Base-by-base conservation (phyloP, 1,284 basidiomycete genomes). In the Moniliella sp. region DNA sequence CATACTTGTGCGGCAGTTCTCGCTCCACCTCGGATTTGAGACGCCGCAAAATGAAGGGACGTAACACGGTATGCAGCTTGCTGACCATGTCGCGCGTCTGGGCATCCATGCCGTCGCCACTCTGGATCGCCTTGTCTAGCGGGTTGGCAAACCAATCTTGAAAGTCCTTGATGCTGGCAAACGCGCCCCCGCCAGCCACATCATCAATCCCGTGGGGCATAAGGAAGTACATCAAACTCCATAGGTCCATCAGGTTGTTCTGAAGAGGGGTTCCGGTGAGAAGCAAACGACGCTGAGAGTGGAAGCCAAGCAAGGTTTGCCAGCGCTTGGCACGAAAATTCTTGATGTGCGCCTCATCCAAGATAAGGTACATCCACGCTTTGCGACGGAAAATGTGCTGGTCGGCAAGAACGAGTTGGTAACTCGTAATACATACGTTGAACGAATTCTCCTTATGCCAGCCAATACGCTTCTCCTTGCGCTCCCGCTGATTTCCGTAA, bases 261-360 rank as follows among this genome's bases (percentile, higher is more conserved):
- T 94, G 84, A 31, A 94, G 67, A 0, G 86, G 86, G 0, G 86
- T 94, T 1, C 84, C 84, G 0, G 84, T 94, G 31, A 94, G 65
- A 31, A 93, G 67, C 12, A 94, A 63, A 5, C 86, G 73, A 17
- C 81, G 73, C 50, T 80, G 78, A 3, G 83, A 81, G 31, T 81
- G 75, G 65, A 93, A 91, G 67, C 83, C 79, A n/a, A 93, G 68
- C 17, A 94, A 63, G 9, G 76, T 84, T 56, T 84, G 83, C 86
- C 86, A 93, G 29, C 86, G 72, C 61, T 93, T 83, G 1, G 78
- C 82, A 45, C 77, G 76, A 65, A 91, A 93, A 63, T 93, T 94
- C 65, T 93, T 93, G 73, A 94, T 91, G 57, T 94, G 84, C 5
- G 84, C 86, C 63, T 93, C 86, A 61, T 91, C 84, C 8, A 93